Percentiles rank a stretch among this genome's conserved stretches.
phyloP scores from a whole-genome alignment of 495 filamentous ascomycete species.

The Penicillium nucicola region DNA sequence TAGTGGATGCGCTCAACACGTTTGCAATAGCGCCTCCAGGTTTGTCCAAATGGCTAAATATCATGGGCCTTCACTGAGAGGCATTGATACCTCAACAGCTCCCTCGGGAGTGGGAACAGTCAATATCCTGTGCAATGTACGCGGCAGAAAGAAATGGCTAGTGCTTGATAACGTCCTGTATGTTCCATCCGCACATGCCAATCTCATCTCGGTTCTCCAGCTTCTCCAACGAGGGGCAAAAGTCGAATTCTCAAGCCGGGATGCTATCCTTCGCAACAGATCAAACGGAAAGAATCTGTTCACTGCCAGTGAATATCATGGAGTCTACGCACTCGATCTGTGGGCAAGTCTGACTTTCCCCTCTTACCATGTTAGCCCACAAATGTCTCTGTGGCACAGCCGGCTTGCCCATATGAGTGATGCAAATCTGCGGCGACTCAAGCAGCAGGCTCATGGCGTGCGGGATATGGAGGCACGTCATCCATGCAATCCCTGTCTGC shows the following conservation, averaged over 20 bases:
- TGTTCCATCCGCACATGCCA: slow-evolving; percentile 10
- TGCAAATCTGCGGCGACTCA: slow-evolving; percentile 8
- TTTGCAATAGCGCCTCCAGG: slow-evolving; percentile 11
- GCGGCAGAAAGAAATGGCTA: slow-evolving; percentile 13
- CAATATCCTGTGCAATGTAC: slow-evolving; percentile 10
- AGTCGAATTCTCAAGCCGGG: slow-evolving; percentile 8
- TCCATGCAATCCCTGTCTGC: slow-evolving; percentile 14
- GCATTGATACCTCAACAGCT: slow-evolving; percentile 9
- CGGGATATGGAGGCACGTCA: slow-evolving; percentile 6
- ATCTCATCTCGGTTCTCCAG: slow-evolving; percentile 10
- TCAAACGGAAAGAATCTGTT: slow-evolving; percentile 11
- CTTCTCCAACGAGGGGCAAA: slow-evolving; percentile 14
- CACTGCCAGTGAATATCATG: slow-evolving; percentile 12
- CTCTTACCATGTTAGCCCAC: slow-evolving; percentile 15
- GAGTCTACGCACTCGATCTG: slow-evolving; percentile 12
- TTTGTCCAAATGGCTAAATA: no score
- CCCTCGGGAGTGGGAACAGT: slow-evolving; percentile 3
- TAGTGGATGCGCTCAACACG: slow-evolving; percentile 13
- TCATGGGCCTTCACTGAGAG: slow-evolving; percentile 7
- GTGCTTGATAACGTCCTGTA: slow-evolving; percentile 10
- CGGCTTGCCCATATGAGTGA: slow-evolving; percentile 13
- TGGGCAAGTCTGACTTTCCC: slow-evolving; percentile 11
- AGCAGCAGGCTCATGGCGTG: slow-evolving; percentile 11
- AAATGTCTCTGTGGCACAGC: slow-evolving; percentile 13
- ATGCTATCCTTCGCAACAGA: slow-evolving; percentile 6